Evolutionary conservation across 805 yeast genomes (phyloP), one percentile per base, ranked within the genome.

Genomic region (Spathaspora arborariae): DNA sequence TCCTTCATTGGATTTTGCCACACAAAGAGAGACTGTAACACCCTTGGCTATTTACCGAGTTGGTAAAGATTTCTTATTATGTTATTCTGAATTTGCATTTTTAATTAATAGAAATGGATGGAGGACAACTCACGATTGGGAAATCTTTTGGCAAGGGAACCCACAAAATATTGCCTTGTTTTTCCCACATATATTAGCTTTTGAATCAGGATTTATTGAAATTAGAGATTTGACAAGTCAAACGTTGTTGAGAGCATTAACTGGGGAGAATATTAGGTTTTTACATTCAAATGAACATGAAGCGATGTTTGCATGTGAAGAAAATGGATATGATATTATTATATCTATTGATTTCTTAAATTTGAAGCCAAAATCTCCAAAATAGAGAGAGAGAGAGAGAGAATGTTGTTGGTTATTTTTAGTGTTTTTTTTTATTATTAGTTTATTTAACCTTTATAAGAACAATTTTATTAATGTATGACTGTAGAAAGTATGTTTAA

Each of bases 81-180:
- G 91, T 62, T 94, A 92, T 63, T 81, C 95, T 4, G 97, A 90
- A 61, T 90, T 92, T 62, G 92, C 97, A 41, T 94, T 94, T 65
- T 90, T 88, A 66, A 95, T 94, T 56, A 91, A 94, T 59, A 79
- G 86, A 49, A 91, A 91, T 63, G 99, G 99, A 20, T 94, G 99
- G 99, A 79, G 97, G 56, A 85, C 95, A 16, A 81, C 91, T 52
- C 88, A 94, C 39, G 92, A 88, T 44, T 91, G 96, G 91, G 85
- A 91, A 53, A 85, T 94, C 44, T 83, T 86, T 60, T 94, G 99
- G 99, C 98, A 94, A 68, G 97, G 98, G 33, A 79, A 83, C 44
- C 98, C 99, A 5, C 94, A 86, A 59, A 82, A 84, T 51, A 89
- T 94, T 64, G 95, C 97, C 15, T 75, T 94, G 40, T 89, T 96